Conservation (phyloP, 306 rosid species). For the Pterocarpus macrocarpus region DNA sequence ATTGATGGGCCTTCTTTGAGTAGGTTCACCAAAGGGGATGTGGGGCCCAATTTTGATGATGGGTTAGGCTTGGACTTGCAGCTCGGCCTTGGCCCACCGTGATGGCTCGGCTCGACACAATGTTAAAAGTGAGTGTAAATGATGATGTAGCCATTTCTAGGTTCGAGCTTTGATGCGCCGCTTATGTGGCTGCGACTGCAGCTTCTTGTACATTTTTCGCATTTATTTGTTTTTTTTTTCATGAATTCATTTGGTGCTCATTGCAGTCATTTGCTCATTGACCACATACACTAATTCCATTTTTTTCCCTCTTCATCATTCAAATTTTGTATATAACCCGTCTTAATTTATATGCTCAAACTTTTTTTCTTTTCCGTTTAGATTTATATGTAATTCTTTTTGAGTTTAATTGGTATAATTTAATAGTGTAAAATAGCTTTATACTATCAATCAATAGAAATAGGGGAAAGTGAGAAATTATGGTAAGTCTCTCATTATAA, state of each 20-base stretch:
- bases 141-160: constrained; percentile 33
- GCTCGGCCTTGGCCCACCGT: constrained; percentile 81
- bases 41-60: constrained; percentile 80
- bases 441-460: no score
- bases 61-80: constrained; percentile 85
- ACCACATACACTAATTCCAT: neutral
- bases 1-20: constrained; percentile 76
- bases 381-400: no score
- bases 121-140: constrained; percentile 6
- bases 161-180: neutral
- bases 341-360: neutral
- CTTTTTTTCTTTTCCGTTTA: no score
- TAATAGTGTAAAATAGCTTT: no score
- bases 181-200: constrained; percentile 8
- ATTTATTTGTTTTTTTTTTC: constrained; percentile 50
- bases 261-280: constrained; percentile 17
- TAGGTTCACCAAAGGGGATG: constrained; percentile 64
- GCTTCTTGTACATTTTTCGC: constrained; percentile 57
- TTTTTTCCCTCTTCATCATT: neutral
- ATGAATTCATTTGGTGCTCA: constrained; percentile 44
- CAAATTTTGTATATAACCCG: constrained; percentile 1
- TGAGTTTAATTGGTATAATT: no score
- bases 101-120: constrained; percentile 40
- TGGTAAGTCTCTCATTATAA: no score
- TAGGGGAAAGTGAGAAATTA: no score